Evolutionary conservation across 1,284 basidiomycete species (phyloP), one percentile per base, ranked within the genome.

Genomic region (Melampsora americana): DNA sequence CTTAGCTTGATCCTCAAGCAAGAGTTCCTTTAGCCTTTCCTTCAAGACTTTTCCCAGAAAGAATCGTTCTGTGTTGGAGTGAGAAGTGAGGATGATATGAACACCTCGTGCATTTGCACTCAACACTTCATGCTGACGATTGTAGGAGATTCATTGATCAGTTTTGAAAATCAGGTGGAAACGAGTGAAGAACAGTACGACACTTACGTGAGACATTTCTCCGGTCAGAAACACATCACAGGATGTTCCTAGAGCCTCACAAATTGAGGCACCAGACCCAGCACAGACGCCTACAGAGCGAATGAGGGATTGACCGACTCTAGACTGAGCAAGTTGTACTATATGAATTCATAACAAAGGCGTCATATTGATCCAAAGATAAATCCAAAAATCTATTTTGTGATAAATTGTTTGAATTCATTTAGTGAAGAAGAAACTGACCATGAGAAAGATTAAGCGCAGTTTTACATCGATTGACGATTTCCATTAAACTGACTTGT

Each of bases 151-250:
- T 9, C 4, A 39, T 39, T 39, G 4, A 39, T 39, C 35, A 39
- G 35, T 11, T 11, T 39, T 39, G 35, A 39, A 9, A 39, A n/a
- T n/a, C n/a, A n/a, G n/a, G n/a, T n/a, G n/a, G n/a, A n/a, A n/a
- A n/a, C n/a, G n/a, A n/a, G n/a, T n/a, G n/a, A n/a, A n/a, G n/a
- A n/a, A n/a, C n/a, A n/a, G n/a, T n/a, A n/a, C n/a, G n/a, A 18
- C 16, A n/a, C 64, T n/a, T 39, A 74, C 72, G 44, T 74, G 72
- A 39, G 72, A 74, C 72, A 74, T 74, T 67, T 74, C 72, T 18
- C 72, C 72, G 20, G 72, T 74, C 53, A 74, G 32, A 23, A 74
- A 74, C 0, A 64, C 65, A 53, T 74, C 65, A 67, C 72, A 74
- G 65, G 70, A 73, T 60, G 56, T 74, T 16, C 72, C 72, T 3